Evolutionary conservation across 371 early-diverging fungal genomes (phyloP).

Genomic region (Mortierella sp.): DNA sequence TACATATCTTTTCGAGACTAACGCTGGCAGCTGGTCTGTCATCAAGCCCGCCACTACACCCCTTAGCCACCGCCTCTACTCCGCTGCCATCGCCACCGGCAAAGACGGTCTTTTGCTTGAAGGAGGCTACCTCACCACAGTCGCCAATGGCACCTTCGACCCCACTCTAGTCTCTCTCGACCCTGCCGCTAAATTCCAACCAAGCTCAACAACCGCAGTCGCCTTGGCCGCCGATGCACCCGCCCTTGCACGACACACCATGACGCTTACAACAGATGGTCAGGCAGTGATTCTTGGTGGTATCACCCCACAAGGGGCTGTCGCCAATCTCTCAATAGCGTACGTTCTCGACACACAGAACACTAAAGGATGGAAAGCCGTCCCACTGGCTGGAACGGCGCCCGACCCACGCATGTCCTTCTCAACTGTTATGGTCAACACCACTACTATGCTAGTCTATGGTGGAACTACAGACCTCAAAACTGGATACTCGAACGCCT

Average conservation of each 20-base stretch:
- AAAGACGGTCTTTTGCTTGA: conserved; percentile 48
- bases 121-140: conserved; percentile 34
- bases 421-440: conserved; percentile 43
- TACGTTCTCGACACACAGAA: conserved; percentile 43
- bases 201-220: conserved; percentile 28
- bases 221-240: conserved; percentile 31
- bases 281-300: conserved; percentile 48
- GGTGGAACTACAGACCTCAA: conserved; percentile 44
- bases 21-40: conserved; percentile 41
- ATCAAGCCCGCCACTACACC: conserved; percentile 32
- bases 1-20: conserved; percentile 28
- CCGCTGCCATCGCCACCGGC: conserved; percentile 37
- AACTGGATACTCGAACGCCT: conserved; percentile 26
- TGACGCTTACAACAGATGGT: conserved; percentile 45
- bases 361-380: conserved; percentile 22
- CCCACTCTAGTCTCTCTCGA: conserved; percentile 33
- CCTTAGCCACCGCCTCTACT: conserved; percentile 31
- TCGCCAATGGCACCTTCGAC: conserved; percentile 33
- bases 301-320: conserved; percentile 29
- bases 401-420: conserved; percentile 54
- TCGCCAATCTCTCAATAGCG: conserved; percentile 39
- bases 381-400: conserved; percentile 25
- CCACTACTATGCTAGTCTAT: conserved; percentile 50
- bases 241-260: conserved; percentile 48
- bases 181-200: conserved; percentile 26